Evolutionary conservation across 73 alveolate species (phyloP), one percentile per base, ranked within the genome.

Genomic region (Breviolum minutum): DNA sequence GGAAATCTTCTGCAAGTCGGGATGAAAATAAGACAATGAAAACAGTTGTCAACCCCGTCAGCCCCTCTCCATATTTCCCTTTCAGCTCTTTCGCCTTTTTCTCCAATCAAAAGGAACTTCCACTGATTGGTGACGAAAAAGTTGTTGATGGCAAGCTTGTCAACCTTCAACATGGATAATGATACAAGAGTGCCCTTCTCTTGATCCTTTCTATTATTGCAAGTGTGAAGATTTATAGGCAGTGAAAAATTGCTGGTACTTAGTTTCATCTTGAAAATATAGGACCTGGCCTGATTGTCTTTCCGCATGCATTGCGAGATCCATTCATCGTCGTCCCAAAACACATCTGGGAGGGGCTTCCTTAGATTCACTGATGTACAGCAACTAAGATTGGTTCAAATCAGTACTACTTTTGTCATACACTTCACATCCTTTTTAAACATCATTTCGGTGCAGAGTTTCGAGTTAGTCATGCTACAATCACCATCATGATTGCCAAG

Each of bases 301-400:
- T 94, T 77, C 69, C 63, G 63, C 99, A 94, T 94, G 99, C 99
- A 94, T 40, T 80, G 16, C 30, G 81, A 83, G 54, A 94, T 94
- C 99, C 99, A 94, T 61, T 77, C 99, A 30, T 94, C 99, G 30
- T 94, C 99, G 63, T 79, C 92, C 99, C 99, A 94, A 32, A 94
- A 94, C 26, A 94, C 92, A 7, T 94, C 99, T 20, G 99, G 99
- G 81, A 74, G 40, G 6, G 99, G 99, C 93, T 91, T 91, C 97
- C 97, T 91, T 30, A 76, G 30, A 63, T 7, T 8, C 69, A 26
- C 64, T 17, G 3, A 22, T 17, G n/a, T 22, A 68, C 54, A 60
- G 54, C 87, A 40, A 40, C 54, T 40, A 73, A 13, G 83, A 73
- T 24, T 10, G 27, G 83, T 17, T 19, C 24, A 73, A 29, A 26